phyloP scores from a whole-genome alignment of 2,329 filamentous ascomycete species.

The Fusarium metavorans region DNA sequence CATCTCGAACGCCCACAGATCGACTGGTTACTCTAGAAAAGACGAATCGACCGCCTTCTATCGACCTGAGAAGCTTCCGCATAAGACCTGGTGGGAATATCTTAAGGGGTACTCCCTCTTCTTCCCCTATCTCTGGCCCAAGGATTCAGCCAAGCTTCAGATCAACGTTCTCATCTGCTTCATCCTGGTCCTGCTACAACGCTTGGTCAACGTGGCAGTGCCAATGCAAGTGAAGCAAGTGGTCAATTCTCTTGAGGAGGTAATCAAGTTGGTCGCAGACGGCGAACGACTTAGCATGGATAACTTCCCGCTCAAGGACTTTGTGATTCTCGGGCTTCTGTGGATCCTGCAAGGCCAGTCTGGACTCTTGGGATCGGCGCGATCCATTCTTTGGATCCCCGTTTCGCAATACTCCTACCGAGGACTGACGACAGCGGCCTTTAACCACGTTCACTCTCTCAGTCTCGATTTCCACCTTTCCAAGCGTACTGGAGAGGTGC shows the following conservation, averaged over 20 bases:
- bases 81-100: constrained; percentile 97
- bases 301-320: constrained; percentile 52
- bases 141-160: constrained; percentile 79
- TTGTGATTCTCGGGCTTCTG: constrained; percentile 66
- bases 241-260: constrained; percentile 75
- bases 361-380: constrained; percentile 84
- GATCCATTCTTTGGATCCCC: constrained; percentile 93
- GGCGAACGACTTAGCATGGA: constrained; percentile 50
- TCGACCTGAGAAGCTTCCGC: constrained; percentile 85
- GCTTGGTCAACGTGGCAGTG: constrained; percentile 87
- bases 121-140: constrained; percentile 97
- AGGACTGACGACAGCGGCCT: constrained; percentile 92
- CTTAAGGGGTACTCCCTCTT: constrained; percentile 91
- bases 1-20: constrained; percentile 54
- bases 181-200: constrained; percentile 80
- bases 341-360: constrained; percentile 92
- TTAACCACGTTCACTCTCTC: constrained; percentile 95
- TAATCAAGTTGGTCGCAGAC: constrained; percentile 61
- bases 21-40: constrained; percentile 49
- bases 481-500: constrained; percentile 95
- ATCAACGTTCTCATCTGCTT: constrained; percentile 86
- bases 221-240: constrained; percentile 85
- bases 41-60: constrained; percentile 86
- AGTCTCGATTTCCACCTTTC: constrained; percentile 97
- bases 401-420: constrained; percentile 97